These are phyloP conservation scores for Coniella lustricola DNA, from an alignment of 2,329 filamentous ascomycete genomes.

Conservation along the genomic window DNA sequence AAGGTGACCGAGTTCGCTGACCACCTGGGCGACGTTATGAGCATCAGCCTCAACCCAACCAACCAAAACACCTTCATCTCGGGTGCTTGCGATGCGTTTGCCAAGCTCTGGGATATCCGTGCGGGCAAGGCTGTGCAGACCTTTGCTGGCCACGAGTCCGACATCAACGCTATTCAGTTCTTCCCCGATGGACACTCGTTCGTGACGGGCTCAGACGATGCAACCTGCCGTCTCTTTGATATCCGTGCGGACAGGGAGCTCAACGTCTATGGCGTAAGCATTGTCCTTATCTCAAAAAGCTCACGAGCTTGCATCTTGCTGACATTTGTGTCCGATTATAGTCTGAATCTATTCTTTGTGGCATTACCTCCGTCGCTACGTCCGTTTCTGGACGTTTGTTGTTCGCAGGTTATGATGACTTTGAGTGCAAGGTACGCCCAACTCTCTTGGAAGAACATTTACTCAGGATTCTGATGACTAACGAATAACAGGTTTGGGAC, in stretches of 20 bases:
- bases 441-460: neutral
- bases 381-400: slow-evolving; percentile 92
- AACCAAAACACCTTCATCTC: slow-evolving; percentile 99
- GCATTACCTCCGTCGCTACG: slow-evolving; percentile 96
- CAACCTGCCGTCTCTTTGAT: slow-evolving; percentile 94
- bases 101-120: slow-evolving; percentile 97
- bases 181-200: slow-evolving; percentile 99
- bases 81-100: slow-evolving; percentile 97
- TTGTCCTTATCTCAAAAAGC: neutral
- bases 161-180: slow-evolving; percentile 99
- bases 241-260: slow-evolving; percentile 85
- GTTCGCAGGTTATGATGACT: slow-evolving; percentile 97
- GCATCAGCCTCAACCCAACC: slow-evolving; percentile 97
- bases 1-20: slow-evolving; percentile 98
- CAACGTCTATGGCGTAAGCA: slow-evolving; percentile 60
- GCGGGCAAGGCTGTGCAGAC: slow-evolving; percentile 98
- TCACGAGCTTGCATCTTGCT: slow-evolving; percentile 20
- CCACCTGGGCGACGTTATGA: slow-evolving; percentile 98
- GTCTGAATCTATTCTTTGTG: slow-evolving; percentile 96
- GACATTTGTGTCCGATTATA: slow-evolving; percentile 31
- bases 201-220: slow-evolving; percentile 94
- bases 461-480: neutral
- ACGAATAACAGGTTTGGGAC: slow-evolving; percentile 78
- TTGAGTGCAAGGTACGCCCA: slow-evolving; percentile 89
- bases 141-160: slow-evolving; percentile 95